Evolutionary conservation across 2,329 filamentous ascomycete genomes (phyloP).

Genomic region (Fusarium secorum): DNA sequence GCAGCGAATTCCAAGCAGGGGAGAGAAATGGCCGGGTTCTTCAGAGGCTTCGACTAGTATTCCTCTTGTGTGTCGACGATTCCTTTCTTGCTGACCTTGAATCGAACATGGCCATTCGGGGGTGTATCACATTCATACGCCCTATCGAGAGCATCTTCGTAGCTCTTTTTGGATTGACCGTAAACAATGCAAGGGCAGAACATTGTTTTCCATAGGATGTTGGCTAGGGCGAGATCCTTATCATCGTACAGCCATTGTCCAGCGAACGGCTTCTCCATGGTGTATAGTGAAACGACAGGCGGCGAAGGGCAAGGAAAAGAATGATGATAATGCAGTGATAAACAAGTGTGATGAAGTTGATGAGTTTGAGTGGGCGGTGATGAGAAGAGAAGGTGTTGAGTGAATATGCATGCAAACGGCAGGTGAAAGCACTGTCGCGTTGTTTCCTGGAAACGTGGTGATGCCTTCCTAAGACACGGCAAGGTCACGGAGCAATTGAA

Average conservation of each 20-base stretch:
- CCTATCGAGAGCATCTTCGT: not conserved
- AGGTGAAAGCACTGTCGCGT: not conserved
- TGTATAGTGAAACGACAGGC: not conserved
- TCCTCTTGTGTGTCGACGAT: not conserved
- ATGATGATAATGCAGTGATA: not conserved
- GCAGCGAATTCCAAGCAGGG: conserved; percentile 1
- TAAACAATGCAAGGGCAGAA: not conserved
- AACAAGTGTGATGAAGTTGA: not conserved
- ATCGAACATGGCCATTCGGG: not conserved
- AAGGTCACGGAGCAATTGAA: not conserved
- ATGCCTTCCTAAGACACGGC: not conserved
- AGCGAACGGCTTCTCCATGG: not conserved
- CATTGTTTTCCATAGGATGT: not conserved
- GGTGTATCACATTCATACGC: not conserved
- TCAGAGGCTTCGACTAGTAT: not conserved
- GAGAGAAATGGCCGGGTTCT: not conserved
- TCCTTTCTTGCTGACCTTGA: not conserved
- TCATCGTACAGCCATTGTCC: not conserved
- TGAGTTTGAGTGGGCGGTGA: not conserved
- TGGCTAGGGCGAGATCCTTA: not conserved
- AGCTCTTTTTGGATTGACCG: not conserved
- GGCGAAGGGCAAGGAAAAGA: not conserved
- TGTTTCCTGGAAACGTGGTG: not conserved
- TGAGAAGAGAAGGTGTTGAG: not conserved
- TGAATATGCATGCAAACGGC: not conserved